A percentile compares a stretch with the other conserved stretches of the same genome.
These are phyloP conservation scores for Solanum arcanum DNA, from an alignment of 257 asterid species.

Conservation along the genomic window DNA sequence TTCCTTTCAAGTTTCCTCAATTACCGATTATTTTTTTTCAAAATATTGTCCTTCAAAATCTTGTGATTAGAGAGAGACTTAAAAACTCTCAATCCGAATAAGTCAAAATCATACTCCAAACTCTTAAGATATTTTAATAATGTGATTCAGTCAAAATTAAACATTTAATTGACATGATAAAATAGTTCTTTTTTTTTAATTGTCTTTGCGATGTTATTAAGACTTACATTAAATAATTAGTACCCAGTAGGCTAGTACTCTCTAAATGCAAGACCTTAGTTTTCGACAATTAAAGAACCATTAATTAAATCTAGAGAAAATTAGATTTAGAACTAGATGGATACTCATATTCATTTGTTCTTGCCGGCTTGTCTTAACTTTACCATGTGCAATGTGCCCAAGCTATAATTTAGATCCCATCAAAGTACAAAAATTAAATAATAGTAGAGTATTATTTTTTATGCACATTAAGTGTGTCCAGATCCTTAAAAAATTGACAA, in stretches of 20 bases:
- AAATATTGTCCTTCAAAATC: neutral
- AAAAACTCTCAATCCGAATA: neutral
- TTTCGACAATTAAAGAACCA: neutral
- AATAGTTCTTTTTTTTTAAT: neutral
- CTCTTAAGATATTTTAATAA: neutral
- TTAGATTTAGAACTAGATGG: neutral
- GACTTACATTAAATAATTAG: neutral
- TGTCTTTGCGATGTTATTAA: neutral
- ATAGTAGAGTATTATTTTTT: neutral
- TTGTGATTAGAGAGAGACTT: no score
- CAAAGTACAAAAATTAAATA: neutral
- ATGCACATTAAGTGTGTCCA: neutral
- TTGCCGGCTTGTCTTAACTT: neutral
- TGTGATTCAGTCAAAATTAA: neutral
- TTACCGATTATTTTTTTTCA: neutral
- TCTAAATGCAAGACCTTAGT: neutral
- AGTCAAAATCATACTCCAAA: neutral
- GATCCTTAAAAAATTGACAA: neutral
- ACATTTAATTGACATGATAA: neutral
- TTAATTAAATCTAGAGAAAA: neutral
- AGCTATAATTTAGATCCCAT: neutral
- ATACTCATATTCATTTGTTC: neutral
- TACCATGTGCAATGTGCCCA: neutral
- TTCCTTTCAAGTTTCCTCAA: neutral
- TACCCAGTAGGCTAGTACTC: neutral